Evolutionary conservation across 768 basidiomycete genomes (phyloP), one percentile per base, ranked within the genome.

Genomic region (Leccinum boreale): DNA sequence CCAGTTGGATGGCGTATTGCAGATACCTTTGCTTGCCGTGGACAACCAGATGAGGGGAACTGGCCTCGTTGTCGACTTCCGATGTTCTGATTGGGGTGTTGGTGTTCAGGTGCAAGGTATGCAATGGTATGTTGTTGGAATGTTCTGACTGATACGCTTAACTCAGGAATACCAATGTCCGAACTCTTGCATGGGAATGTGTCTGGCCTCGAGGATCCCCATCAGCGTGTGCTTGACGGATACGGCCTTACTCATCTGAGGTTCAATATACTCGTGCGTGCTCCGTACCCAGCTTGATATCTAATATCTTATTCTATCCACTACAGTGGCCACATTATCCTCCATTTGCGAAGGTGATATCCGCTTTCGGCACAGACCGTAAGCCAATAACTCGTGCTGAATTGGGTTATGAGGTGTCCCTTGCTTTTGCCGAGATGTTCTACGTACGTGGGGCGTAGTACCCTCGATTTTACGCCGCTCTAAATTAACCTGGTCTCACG

Each of bases 361-460:
- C 69, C 28, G 65, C 67, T 33, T 57, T 65, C 33, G 66, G 62
- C 35, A 50, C 26, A 17, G 60, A 63, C 4, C 56, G 61, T 3
- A 65, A 59, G 36, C 55, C 61, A 4, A 36, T 70, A 23, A 66
- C 60, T 39, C 68, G 67, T 23, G 65, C 61, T 26, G 58, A 53
- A 57, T 59, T 70, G 52, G 68, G 68, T 51, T 66, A 68, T 10
- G 67, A 70, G 23, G 69, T 66, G 31, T 62, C 68, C 47, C 62
- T 69, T 46, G 69, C 68, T 9, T 70, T 70, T 61, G 67, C 69
- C 53, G 69, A 69, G 26, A 66, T 70, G n/a, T 61, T 70, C 57
- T 67, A 60, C 36, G 68, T 70, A 63, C 53, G 69, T 65, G 10
- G 10, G 10, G 36, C 28, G n/a, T n/a, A n/a, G 4, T 19, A 28